These are phyloP conservation scores for Cryptomeria japonica DNA, from an alignment of 75 land plant species.

Conservation along the genomic window DNA sequence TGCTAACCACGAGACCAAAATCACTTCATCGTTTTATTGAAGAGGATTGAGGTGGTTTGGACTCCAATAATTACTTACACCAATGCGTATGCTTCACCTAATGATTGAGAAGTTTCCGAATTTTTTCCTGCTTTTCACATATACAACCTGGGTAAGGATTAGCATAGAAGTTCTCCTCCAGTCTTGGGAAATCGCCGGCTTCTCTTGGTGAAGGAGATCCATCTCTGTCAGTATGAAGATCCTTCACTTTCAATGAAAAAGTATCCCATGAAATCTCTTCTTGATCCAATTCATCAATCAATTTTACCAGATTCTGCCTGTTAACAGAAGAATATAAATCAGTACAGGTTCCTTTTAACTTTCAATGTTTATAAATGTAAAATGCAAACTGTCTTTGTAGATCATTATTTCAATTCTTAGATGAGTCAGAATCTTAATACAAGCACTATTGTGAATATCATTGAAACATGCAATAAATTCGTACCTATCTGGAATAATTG, in stretches of 20 bases:
- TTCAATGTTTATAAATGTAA: neutral
- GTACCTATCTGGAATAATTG: conserved; percentile 91
- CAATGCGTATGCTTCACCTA: neutral
- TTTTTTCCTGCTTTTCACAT: conserved; percentile 31
- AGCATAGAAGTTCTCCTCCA: conserved; percentile 81
- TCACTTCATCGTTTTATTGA: conserved; percentile 4
- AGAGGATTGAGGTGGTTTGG: neutral
- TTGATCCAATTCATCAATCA: conserved; percentile 52
- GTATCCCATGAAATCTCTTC: conserved; percentile 51
- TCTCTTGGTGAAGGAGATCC: conserved; percentile 56
- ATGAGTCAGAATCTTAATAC: neutral
- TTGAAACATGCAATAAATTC: neutral
- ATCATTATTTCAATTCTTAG: conserved; percentile 8
- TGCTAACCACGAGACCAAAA: conserved; percentile 10
- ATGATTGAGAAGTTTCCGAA: neutral
- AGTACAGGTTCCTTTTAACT: neutral
- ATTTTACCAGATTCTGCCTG: conserved; percentile 47
- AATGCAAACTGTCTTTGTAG: neutral
- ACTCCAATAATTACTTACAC: neutral
- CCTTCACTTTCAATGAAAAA: conserved; percentile 42
- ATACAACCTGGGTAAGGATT: conserved; percentile 81
- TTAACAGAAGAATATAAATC: conserved; percentile 4
- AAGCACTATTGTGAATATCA: neutral
- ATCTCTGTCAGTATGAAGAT: conserved; percentile 35
- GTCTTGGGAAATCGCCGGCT: conserved; percentile 33